phyloP scores from a whole-genome alignment of 2,329 filamentous ascomycete species.

The Ascochyta rabiei region DNA sequence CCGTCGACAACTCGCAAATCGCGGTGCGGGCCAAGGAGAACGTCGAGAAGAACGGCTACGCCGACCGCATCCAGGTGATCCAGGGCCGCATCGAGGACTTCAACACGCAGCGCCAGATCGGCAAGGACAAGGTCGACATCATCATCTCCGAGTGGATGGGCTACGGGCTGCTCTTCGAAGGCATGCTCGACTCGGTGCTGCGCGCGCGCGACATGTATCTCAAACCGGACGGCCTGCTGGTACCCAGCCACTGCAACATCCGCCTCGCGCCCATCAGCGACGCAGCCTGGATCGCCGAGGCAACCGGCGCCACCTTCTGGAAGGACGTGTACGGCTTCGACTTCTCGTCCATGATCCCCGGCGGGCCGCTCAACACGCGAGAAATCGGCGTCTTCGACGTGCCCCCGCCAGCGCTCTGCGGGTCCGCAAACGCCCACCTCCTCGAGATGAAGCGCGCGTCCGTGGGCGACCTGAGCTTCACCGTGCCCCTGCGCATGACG shows the following conservation, averaged over 20 bases:
- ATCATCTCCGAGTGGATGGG: conserved; percentile 99
- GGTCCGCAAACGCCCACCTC: conserved; percentile 70
- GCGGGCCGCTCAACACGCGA: conserved; percentile 74
- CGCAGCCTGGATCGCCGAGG: conserved; percentile 75
- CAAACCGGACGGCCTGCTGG: conserved; percentile 77
- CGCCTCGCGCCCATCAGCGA: conserved; percentile 83
- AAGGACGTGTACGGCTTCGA: conserved; percentile 92
- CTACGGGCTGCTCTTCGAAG: conserved; percentile 90
- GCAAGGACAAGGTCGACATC: conserved; percentile 74
- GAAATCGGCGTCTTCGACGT: conserved; percentile 45
- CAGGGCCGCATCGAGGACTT: conserved; percentile 90
- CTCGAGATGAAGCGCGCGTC: conserved; percentile 78
- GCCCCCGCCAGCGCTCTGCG: conserved; percentile 45
- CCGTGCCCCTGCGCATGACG: conserved; percentile 67
- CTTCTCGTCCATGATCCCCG: conserved; percentile 87
- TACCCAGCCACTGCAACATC: conserved; percentile 83
- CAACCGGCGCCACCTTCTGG: conserved; percentile 76
- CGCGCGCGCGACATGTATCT: conserved; percentile 89
- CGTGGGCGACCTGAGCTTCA: conserved; percentile 76
- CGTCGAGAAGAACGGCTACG: conserved; percentile 78
- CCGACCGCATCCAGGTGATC: conserved; percentile 76
- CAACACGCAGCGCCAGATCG: conserved; percentile 61
- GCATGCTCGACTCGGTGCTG: conserved; percentile 92
- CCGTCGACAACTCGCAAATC: conserved; percentile 91
- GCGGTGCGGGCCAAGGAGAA: conserved; percentile 86